Base-by-base conservation (phyloP, 202 grass and related monocot species). In the Saccharum hybrid region DNA sequence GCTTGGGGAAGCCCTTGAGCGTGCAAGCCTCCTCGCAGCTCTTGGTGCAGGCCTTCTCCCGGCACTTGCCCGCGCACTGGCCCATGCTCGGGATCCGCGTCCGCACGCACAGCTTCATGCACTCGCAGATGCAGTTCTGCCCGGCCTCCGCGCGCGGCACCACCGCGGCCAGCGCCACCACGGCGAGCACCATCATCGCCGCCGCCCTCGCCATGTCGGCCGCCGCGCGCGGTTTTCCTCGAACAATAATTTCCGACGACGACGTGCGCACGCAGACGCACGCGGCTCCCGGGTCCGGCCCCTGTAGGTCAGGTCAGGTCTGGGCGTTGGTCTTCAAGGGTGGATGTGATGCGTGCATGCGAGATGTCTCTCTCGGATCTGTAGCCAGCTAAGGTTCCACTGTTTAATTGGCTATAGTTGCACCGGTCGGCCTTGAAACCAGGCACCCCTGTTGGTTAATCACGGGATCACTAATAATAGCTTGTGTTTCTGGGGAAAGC, bases 71-170 rank as follows among this genome's bases (percentile, higher is more conserved):
- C 12, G 16, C 0, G 81, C 92, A 94, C 12, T 28, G 37, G 38
- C 75, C 9, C 68, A 84, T 5, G 52, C 8, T 39, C 22, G 85
- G 61, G 74, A 91, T 68, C 4, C 9, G 31, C 39, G 87, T 4
- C 38, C 83, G 84, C 49, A 64, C 13, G 89, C 86, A 91, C 70
- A 86, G 70, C 88, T 87, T 94, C 92, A 94, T 67, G 84, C 92
- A 91, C 84, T 94, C 89, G 84, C 92, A 94, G 78, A 83, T 85
- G 79, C 89, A 94, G 87, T 89, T 94, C 71, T 91, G 89, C 22
- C 65, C 66, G 26, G 84, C 92, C 69, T 88, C 84, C 64, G 67
- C 71, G 14, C 28, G 43, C 88, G 30, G 68, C 88, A 10, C 59
- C 48, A 48, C 67, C 10, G 3, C 19, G 5, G 18, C 46, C 8